phyloP scores from a whole-genome alignment of 2,329 filamentous ascomycete genomes.

The Paraphaeosphaeria sporulosa region DNA sequence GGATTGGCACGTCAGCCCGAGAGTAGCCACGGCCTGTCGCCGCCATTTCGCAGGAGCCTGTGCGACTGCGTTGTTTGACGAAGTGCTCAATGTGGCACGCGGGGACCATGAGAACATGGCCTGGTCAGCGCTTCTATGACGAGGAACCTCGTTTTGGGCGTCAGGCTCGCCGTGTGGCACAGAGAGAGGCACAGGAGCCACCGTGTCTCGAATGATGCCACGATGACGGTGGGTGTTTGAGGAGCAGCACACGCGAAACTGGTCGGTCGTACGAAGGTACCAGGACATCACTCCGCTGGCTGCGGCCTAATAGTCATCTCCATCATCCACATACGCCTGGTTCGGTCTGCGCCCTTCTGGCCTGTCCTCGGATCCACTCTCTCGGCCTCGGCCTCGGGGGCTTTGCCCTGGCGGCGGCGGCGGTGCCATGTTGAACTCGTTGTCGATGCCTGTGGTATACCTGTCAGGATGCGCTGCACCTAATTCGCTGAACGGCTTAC shows the following conservation, averaged over 20 bases:
- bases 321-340: slow-evolving; percentile 17
- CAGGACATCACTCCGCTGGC: not conserved
- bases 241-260: not conserved
- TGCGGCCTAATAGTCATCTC: slow-evolving; percentile 4
- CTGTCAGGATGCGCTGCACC: not conserved
- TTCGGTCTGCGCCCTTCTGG: not conserved
- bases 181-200: not conserved
- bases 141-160: not conserved
- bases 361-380: not conserved
- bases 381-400: slow-evolving; percentile 5
- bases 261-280: no score
- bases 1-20: not conserved
- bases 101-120: not conserved
- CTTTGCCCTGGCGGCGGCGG: slow-evolving; percentile 1
- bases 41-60: not conserved
- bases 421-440: not conserved
- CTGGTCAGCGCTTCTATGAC: not conserved
- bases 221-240: not conserved
- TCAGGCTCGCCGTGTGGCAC: not conserved
- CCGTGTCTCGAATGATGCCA: not conserved
- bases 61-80: not conserved
- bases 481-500: not conserved
- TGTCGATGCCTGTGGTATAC: not conserved
- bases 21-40: not conserved
- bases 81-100: not conserved